Percentiles rank a stretch among this genome's conserved stretches.
Evolutionary conservation across 1,284 basidiomycete species (phyloP).

Genomic region (Retiboletus flavoniger): DNA sequence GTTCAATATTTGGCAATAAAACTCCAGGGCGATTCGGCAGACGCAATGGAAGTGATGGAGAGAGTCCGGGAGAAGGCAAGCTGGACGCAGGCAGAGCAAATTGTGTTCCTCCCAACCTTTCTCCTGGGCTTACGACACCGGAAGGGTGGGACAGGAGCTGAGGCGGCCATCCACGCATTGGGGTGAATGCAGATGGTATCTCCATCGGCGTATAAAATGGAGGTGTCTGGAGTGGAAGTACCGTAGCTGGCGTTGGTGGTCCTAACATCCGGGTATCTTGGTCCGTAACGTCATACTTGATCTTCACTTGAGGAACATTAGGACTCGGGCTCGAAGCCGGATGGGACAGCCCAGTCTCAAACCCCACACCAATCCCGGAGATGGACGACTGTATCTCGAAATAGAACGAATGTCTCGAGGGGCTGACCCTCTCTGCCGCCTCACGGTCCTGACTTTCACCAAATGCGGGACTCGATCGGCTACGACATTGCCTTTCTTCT

Average conservation of each 20-base stretch:
- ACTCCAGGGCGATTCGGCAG: constrained; percentile 19
- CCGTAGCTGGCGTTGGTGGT: constrained; percentile 25
- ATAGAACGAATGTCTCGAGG: constrained; percentile 10
- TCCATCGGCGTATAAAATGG: constrained; percentile 36
- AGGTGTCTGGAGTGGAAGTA: constrained; percentile 24
- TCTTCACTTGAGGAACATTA: constrained; percentile 22
- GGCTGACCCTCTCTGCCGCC: neutral
- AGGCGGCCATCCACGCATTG: constrained; percentile 14
- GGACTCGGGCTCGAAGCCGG: neutral
- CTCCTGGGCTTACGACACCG: neutral
- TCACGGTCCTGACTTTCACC: constrained; percentile 4
- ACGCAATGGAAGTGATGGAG: constrained; percentile 22
- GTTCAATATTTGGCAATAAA: constrained; percentile 22
- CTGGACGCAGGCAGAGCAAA: constrained; percentile 1
- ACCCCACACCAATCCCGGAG: neutral
- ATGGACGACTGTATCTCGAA: constrained; percentile 8
- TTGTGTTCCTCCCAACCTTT: constrained; percentile 10
- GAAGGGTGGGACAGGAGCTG: constrained; percentile 7
- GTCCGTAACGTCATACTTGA: constrained; percentile 29
- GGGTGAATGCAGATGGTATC: constrained; percentile 13
- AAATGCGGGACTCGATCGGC: constrained; percentile 24
- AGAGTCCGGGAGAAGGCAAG: constrained; percentile 6
- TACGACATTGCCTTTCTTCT: constrained; percentile 20
- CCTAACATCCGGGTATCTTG: constrained; percentile 23
- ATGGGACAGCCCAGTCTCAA: neutral